Evolutionary conservation across 2,329 filamentous ascomycete species (phyloP).

Genomic region (Sclerotinia nivalis): DNA sequence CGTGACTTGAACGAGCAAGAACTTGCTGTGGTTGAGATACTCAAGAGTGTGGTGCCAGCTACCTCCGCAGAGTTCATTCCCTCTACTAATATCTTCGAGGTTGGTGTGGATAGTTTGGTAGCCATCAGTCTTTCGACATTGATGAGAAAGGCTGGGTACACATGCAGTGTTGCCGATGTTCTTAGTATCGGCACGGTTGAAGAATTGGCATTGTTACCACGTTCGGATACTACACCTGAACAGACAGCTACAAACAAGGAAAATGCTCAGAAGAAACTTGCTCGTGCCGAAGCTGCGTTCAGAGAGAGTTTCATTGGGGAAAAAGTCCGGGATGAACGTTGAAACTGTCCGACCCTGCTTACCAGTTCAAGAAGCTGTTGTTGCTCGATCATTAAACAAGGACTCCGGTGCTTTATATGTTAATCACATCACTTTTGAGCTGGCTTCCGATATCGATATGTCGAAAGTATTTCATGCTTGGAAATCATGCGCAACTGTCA

Average conservation of each 20-base stretch:
- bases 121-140: slow-evolving; percentile 11
- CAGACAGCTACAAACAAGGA: background rate
- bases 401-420: slow-evolving; percentile 41
- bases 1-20: slow-evolving; percentile 4
- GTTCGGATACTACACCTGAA: background rate
- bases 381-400: slow-evolving; percentile 41
- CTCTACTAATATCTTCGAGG: slow-evolving; percentile 2
- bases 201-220: slow-evolving; percentile 8
- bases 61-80: background rate
- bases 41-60: slow-evolving; percentile 2
- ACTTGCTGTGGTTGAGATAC: slow-evolving; percentile 14
- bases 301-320: background rate
- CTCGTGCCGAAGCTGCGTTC: background rate
- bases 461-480: slow-evolving; percentile 28
- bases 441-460: slow-evolving; percentile 29
- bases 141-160: background rate
- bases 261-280: background rate
- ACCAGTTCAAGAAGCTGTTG: slow-evolving; percentile 43
- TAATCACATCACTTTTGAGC: slow-evolving; percentile 32
- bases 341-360: slow-evolving; percentile 37
- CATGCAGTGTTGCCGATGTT: slow-evolving; percentile 13
- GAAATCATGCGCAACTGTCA: slow-evolving; percentile 10
- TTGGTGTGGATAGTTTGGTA: slow-evolving; percentile 11
- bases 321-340: background rate
- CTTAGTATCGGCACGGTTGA: slow-evolving; percentile 7